phyloP scores from a whole-genome alignment of 805 yeast species.

The Candida argentea region DNA sequence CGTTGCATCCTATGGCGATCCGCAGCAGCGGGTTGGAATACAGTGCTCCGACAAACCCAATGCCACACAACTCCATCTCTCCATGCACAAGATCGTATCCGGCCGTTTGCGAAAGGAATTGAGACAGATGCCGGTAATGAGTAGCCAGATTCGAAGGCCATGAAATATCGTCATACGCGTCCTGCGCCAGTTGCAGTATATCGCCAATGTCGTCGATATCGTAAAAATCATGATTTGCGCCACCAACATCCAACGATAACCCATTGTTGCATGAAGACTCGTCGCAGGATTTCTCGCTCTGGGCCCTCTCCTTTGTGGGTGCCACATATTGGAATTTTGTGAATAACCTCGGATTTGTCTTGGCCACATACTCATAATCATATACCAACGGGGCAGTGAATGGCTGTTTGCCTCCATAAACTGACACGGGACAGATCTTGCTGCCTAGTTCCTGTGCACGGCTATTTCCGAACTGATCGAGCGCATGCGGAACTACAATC shows the following conservation, averaged over 20 bases:
- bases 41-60: constrained; percentile 14
- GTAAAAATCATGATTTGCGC: neutral
- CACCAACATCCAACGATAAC: neutral
- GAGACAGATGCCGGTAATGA: constrained; percentile 8
- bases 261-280: neutral
- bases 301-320: constrained; percentile 5
- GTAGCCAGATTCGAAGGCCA: constrained; percentile 1
- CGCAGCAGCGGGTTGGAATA: constrained; percentile 18
- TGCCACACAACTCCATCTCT: constrained; percentile 33
- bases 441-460: constrained; percentile 2
- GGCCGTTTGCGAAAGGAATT: constrained; percentile 13
- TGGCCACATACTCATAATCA: constrained; percentile 29
- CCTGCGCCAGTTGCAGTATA: constrained; percentile 7
- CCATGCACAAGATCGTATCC: constrained; percentile 27
- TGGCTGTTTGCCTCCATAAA: constrained; percentile 2
- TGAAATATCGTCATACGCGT: constrained; percentile 14
- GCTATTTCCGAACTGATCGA: constrained; percentile 28
- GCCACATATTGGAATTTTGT: constrained; percentile 26
- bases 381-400: constrained; percentile 26
- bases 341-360: constrained; percentile 27
- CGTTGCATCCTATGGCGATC: constrained; percentile 33
- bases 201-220: constrained; percentile 1
- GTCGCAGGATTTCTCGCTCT: neutral
- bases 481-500: constrained; percentile 49
- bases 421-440: neutral